Evolutionary conservation across 2,329 filamentous ascomycete genomes (phyloP).

Genomic region (Nannizziopsis barbatae): DNA sequence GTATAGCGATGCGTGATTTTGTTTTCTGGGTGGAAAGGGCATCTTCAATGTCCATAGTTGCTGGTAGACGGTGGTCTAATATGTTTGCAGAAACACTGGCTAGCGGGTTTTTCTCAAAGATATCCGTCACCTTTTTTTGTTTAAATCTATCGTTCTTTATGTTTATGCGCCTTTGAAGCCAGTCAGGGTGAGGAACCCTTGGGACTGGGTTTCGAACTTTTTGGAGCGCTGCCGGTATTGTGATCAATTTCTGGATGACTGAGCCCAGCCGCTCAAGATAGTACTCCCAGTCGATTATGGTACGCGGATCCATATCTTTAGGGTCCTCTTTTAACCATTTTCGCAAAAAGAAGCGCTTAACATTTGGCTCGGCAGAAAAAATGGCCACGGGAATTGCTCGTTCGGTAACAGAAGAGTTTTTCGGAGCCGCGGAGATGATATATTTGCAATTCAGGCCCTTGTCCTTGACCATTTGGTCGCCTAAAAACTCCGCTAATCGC

Average conservation of each 20-base stretch:
- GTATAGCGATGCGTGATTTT: conserved; percentile 49
- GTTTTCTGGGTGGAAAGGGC: conserved; percentile 50
- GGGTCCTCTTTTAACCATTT: conserved; percentile 97
- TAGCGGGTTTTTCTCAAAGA: conserved; percentile 60
- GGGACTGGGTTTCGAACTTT: conserved; percentile 92
- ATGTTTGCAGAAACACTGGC: conserved; percentile 57
- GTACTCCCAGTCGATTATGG: conserved; percentile 91
- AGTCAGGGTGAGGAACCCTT: conserved; percentile 86
- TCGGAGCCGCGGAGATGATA: conserved; percentile 83
- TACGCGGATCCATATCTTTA: conserved; percentile 76
- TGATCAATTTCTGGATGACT: conserved; percentile 97
- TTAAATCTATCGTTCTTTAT: conserved; percentile 96
- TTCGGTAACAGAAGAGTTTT: conserved; percentile 85
- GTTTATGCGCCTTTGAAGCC: conserved; percentile 86
- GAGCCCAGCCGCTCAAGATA: conserved; percentile 92
- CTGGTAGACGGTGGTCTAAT: conserved; percentile 44
- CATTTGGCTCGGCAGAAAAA: conserved; percentile 80
- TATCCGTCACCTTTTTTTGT: conserved; percentile 95
- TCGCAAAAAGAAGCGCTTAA: conserved; percentile 78
- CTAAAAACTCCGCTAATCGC: conserved; percentile 87
- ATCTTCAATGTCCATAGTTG: conserved; percentile 65
- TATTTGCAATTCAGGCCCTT: conserved; percentile 99
- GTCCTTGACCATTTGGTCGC: conserved; percentile 98
- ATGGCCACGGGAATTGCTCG: conserved; percentile 91
- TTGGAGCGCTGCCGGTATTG: conserved; percentile 90